Base-by-base conservation (phyloP, 768 basidiomycete species). In the Tephrocybe sp. region DNA sequence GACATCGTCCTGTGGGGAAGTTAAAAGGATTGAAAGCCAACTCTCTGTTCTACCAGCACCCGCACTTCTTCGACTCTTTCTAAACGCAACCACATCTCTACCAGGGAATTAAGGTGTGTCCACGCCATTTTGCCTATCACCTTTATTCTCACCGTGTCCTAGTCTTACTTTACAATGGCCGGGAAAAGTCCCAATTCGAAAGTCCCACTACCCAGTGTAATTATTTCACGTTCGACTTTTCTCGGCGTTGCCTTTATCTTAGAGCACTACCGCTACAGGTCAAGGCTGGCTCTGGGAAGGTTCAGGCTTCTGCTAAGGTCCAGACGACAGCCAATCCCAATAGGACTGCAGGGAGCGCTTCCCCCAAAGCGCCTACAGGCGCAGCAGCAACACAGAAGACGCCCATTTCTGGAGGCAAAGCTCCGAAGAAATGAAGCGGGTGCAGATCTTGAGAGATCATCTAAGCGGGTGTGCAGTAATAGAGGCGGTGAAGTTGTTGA, bases 231-330 rank as follows among this genome's bases (percentile, higher is more conserved):
- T n/a, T n/a, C n/a, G n/a, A 20, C 39, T 19, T 36, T 16, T 16
- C 6, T n/a, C 26, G 16, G 10, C 23, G 17, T 26, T 13, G 7
- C n/a, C 7, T 36, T 20, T 41, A 23, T 26, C 23, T 41, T 30
- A 26, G 26, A 26, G 7, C 3, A 26, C 7, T 26, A 39, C 14
- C 26, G 13, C 20, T 7, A 8, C 36, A 54, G 52, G 39, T 13
- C 32, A 58, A 58, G 44, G 8, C 52, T 12, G 47, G 51, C 31
- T 16, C 51, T 17, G 48, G 46, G 11, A 50, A 54, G 41, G 51
- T 20, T 17, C 40, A 43, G 14, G 17, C 23, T 14, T 13, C 55
- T 35, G 45, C 53, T 19, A 46, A 48, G 7, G 34, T 44, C 12
- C 55, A 57, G 44, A 46, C 46, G 38, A 36, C 41, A 3, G 13